Conservation (phyloP, 441 rosid genomes). For the Geranium incanum region DNA sequence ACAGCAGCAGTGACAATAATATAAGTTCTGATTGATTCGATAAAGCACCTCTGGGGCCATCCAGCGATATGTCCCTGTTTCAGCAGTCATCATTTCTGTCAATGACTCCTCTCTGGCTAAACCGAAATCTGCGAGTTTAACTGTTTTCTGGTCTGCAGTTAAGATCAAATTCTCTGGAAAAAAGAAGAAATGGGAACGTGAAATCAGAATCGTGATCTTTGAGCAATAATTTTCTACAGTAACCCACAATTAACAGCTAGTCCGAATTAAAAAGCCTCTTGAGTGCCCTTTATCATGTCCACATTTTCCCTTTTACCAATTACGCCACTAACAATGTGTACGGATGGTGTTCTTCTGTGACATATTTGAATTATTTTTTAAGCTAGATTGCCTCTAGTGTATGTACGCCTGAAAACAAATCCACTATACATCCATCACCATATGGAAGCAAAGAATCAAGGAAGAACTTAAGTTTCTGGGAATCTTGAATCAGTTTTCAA, state of each 20-base stretch:
- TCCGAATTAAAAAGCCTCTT: not conserved
- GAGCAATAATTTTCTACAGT: not conserved
- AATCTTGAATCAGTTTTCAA: not conserved
- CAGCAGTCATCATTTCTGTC: slow-evolving; percentile 69
- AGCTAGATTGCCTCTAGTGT: not conserved
- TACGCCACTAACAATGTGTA: not conserved
- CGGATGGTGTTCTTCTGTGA: not conserved
- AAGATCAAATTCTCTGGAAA: slow-evolving; percentile 50
- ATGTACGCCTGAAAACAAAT: not conserved
- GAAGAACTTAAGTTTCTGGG: not conserved
- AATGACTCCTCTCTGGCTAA: slow-evolving; percentile 64
- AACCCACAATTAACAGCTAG: not conserved
- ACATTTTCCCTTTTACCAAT: not conserved
- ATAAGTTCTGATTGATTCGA: not conserved
- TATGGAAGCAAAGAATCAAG: not conserved
- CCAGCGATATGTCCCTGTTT: slow-evolving; percentile 42
- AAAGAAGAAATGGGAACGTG: not conserved
- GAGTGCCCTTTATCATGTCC: not conserved
- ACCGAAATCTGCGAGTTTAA: slow-evolving; percentile 60
- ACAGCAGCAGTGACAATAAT: not conserved
- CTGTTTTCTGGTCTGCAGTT: slow-evolving; percentile 51
- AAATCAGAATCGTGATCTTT: not conserved
- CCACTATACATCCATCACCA: not conserved
- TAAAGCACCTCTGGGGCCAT: slow-evolving; percentile 47
- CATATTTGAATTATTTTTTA: not conserved